Evolutionary conservation across 257 asterid genomes (phyloP), one percentile per base, ranked within the genome.

Genomic region (Orobanche coerulescens): DNA sequence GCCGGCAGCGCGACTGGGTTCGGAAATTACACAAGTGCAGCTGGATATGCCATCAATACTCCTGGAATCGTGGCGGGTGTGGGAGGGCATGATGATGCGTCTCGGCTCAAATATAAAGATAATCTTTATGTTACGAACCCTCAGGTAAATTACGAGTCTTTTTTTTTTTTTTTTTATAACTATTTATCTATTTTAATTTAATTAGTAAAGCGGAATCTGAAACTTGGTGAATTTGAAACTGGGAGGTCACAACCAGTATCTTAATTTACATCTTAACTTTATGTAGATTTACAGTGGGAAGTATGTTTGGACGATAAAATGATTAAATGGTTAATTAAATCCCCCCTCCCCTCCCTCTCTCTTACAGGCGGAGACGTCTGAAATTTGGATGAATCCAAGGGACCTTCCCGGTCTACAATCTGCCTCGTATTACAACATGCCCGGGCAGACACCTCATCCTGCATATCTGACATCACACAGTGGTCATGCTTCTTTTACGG

Each of bases 341-440:
- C 36, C 7, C 36, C 36, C 3, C 36, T 30, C 5, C 36, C 36
- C 36, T 30, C 2, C 13, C 18, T 47, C 13, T 47, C 20, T 6
- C 8, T 47, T 52, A 23, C 83, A 92, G 98, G 94, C 90, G 1
- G 98, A 93, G 82, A 84, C 98, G 44, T 84, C 98, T 15, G 98
- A 89, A 65, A 80, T 93, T 25, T 92, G 98, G 98, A 78, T 88
- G 94, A 88, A 73, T 75, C 81, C 84, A 24, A 76, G 96, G 75
- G 98, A 92, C 53, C 55, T 70, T 70, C 69, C 91, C 33, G 67
- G 76, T 28, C 10, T 92, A 75, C 98, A 84, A 68, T 81, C 98
- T 1, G 81, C 82, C 0, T 82, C 98, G 2, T 88, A 84, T 61
- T 86, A 86, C 81, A 86, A 81, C 84, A 80, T 93, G 86, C 68